Conservation (phyloP, 306 rosid species). For the Alnus rubra region DNA sequence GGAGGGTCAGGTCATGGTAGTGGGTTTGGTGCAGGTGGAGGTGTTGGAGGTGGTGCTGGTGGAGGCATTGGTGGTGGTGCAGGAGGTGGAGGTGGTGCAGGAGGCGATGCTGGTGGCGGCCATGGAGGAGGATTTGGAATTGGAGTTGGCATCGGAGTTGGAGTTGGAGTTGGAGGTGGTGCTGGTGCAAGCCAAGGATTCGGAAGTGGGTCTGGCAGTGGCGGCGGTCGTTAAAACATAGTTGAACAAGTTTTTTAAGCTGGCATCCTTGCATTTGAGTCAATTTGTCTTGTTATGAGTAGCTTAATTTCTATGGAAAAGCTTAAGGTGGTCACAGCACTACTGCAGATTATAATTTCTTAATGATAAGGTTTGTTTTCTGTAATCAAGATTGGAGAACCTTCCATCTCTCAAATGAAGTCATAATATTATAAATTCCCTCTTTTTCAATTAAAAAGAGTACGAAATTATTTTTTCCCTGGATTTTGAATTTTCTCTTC, state of each 20-base stretch:
- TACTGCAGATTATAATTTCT: neutral
- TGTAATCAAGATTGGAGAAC: neutral
- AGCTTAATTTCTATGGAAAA: neutral
- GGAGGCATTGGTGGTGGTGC: conserved; percentile 25
- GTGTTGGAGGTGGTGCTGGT: conserved; percentile 39
- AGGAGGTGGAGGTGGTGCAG: conserved; percentile 38
- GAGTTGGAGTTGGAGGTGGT: conserved; percentile 35
- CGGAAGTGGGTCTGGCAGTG: conserved; percentile 36
- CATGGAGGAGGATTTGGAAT: conserved; percentile 46
- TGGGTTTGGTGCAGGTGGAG: conserved; percentile 56
- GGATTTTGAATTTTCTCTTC: too few relatives aligned
- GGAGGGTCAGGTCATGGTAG: conserved; percentile 49
- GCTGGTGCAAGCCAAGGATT: conserved; percentile 25
- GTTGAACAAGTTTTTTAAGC: neutral
- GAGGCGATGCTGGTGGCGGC: conserved; percentile 40
- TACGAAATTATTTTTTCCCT: too few relatives aligned
- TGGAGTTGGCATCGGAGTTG: conserved; percentile 53
- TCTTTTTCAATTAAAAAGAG: too few relatives aligned
- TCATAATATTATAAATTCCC: too few relatives aligned
- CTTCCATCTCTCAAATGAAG: neutral
- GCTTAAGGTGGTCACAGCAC: neutral
- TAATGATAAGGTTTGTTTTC: neutral
- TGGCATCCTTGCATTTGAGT: neutral
- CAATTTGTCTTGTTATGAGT: neutral
- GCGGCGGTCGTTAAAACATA: conserved; percentile 37